These are phyloP conservation scores for Saccharomycopsis olivae DNA, from an alignment of 805 yeast species.

Conservation along the genomic window DNA sequence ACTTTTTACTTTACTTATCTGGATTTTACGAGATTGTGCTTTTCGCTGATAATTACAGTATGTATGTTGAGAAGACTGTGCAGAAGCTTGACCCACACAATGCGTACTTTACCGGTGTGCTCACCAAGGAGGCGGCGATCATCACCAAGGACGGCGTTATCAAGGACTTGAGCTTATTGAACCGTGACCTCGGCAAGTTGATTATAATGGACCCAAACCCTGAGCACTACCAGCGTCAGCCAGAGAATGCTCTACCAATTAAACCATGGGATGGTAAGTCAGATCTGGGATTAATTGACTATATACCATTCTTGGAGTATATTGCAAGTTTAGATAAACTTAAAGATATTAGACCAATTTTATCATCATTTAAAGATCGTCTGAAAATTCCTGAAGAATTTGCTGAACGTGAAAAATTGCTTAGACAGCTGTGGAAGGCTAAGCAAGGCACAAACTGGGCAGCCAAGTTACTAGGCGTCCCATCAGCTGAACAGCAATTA, in stretches of 20 bases:
- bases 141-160: conserved; percentile 76
- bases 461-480: conserved; percentile 54
- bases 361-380: conserved; percentile 62
- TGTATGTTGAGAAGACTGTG: conserved; percentile 75
- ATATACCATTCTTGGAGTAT: conserved; percentile 91
- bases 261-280: conserved; percentile 79
- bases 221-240: conserved; percentile 68
- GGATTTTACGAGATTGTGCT: conserved; percentile 94
- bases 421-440: conserved; percentile 60
- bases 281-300: conserved; percentile 66
- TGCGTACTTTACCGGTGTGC: conserved; percentile 76
- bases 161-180: conserved; percentile 82
- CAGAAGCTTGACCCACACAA: conserved; percentile 89
- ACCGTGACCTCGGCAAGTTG: conserved; percentile 81
- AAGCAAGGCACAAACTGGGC: conserved; percentile 41
- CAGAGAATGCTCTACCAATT: conserved; percentile 85
- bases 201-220: conserved; percentile 70
- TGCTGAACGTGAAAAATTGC: conserved; percentile 59
- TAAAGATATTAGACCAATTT: conserved; percentile 82
- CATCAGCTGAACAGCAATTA: conserved; percentile 37
- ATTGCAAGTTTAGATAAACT: conserved; percentile 52
- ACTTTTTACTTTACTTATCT: conserved; percentile 87
- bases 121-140: conserved; percentile 85
- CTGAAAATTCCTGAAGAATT: conserved; percentile 68
- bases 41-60: conserved; percentile 76